Evolutionary conservation across 768 basidiomycete genomes (phyloP).

Genomic region (Pleurotus platypus): DNA sequence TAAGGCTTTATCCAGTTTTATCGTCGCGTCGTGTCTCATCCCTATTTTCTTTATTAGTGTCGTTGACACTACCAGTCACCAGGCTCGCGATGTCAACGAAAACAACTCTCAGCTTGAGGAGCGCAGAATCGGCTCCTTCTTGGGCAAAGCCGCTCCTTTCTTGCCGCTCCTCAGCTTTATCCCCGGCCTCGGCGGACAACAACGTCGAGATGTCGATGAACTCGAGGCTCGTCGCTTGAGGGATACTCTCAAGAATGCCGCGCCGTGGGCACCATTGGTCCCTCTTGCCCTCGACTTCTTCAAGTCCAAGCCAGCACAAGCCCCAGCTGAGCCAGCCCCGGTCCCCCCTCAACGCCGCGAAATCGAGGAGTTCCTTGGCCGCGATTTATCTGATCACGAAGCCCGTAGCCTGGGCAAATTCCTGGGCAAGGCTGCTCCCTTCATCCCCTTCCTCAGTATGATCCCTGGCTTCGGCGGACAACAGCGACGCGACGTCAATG

Average conservation of each 20-base stretch:
- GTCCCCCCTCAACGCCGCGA: neutral
- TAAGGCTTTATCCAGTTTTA: constrained; percentile 12
- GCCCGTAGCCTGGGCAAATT: constrained; percentile 1
- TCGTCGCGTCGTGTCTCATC: constrained; percentile 6
- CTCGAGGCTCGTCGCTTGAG: neutral
- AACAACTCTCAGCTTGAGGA: neutral
- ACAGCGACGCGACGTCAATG: neutral
- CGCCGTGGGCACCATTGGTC: constrained; percentile 2
- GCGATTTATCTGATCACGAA: constrained; percentile 3
- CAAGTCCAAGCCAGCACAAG: neutral
- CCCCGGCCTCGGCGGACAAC: constrained; percentile 1
- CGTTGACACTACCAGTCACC: neutral
- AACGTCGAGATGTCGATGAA: constrained; percentile 1
- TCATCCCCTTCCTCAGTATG: constrained; percentile 1
- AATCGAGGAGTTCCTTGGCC: constrained; percentile 5
- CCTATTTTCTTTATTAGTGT: neutral
- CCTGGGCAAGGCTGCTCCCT: neutral
- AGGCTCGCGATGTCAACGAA: neutral
- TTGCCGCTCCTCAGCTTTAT: neutral
- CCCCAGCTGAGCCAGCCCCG: neutral
- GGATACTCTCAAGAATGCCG: neutral
- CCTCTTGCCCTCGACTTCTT: constrained; percentile 1
- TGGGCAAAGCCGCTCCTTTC: constrained; percentile 3
- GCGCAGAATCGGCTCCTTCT: constrained; percentile 1
- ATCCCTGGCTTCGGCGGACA: neutral